phyloP scores from a whole-genome alignment of 2,329 filamentous ascomycete species.

The Cordyceps cateniannulata region DNA sequence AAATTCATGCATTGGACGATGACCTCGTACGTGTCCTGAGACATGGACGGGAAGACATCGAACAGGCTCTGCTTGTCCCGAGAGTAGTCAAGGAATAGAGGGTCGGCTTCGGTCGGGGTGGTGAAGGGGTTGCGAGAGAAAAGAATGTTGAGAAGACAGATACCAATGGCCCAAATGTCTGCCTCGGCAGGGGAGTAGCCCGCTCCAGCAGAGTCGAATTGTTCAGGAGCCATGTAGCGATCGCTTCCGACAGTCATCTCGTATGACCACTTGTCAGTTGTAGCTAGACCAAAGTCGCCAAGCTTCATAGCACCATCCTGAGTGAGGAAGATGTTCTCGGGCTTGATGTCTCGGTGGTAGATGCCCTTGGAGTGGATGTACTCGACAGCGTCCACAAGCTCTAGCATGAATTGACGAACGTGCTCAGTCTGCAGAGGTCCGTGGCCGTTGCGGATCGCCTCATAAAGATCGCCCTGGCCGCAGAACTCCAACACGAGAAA shows the following conservation, averaged over 20 bases:
- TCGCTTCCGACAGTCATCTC: conserved; percentile 95
- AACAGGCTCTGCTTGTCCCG: conserved; percentile 93
- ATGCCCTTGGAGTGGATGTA: conserved; percentile 88
- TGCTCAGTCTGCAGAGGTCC: conserved; percentile 93
- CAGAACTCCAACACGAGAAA: conserved; percentile 96
- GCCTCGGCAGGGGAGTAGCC: conserved; percentile 92
- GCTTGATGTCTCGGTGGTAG: conserved; percentile 98
- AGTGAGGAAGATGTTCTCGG: conserved; percentile 95
- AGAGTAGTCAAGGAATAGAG: conserved; percentile 87
- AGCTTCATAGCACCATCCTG: conserved; percentile 88
- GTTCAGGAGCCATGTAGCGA: conserved; percentile 98
- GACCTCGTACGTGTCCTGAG: conserved; percentile 93
- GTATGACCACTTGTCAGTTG: conserved; percentile 80
- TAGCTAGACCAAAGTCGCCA: conserved; percentile 92
- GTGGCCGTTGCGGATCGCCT: conserved; percentile 83
- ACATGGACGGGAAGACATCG: conserved; percentile 98
- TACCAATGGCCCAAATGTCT: conserved; percentile 95
- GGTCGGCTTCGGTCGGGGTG: conserved; percentile 81
- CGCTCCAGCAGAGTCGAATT: conserved; percentile 80
- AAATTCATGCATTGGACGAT: conserved; percentile 85
- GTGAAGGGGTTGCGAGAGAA: conserved; percentile 97
- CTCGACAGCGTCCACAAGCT: conserved; percentile 82
- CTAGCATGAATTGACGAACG: conserved; percentile 93
- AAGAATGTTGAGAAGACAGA: conserved; percentile 91
- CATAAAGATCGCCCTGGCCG: conserved; percentile 90